Percentiles rank a stretch among this genome's conserved stretches.
phyloP scores from a whole-genome alignment of 805 yeast genomes.

The Starmerella sp. region DNA sequence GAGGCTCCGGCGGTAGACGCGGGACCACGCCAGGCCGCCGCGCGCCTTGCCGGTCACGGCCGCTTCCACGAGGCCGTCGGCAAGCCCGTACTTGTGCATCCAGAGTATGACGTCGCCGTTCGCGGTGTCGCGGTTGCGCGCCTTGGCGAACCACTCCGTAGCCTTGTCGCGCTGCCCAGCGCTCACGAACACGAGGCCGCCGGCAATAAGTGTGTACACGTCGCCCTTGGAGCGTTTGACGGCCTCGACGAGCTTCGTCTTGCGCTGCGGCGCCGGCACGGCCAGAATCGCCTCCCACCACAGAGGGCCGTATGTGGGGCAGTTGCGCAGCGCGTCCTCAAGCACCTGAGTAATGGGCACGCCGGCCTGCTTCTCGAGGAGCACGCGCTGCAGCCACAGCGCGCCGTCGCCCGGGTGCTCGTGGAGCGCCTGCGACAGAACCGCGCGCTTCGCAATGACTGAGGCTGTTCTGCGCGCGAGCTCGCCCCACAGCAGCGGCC shows the following conservation, averaged over 20 bases:
- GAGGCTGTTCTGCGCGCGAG: not conserved
- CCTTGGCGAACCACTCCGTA: constrained; percentile 61
- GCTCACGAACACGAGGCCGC: constrained; percentile 58
- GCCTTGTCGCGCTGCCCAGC: constrained; percentile 57
- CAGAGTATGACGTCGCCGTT: constrained; percentile 75
- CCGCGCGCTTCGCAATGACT: constrained; percentile 9
- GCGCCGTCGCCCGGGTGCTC: constrained; percentile 5
- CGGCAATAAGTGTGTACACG: constrained; percentile 44
- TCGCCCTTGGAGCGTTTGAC: constrained; percentile 53
- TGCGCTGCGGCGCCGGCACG: constrained; percentile 38
- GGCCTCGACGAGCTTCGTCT: constrained; percentile 57
- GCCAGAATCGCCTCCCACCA: constrained; percentile 53
- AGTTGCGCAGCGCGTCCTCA: constrained; percentile 45
- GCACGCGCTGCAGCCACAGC: constrained; percentile 13
- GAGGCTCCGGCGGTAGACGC: not conserved
- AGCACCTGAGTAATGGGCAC: constrained; percentile 30
- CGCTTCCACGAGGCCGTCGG: constrained; percentile 22
- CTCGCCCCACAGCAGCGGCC: not conserved
- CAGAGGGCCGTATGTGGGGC: constrained; percentile 48
- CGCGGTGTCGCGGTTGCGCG: constrained; percentile 42
- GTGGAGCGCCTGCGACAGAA: constrained; percentile 7
- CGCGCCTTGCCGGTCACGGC: not conserved
- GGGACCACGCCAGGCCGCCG: not conserved
- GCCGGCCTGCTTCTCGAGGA: not conserved
- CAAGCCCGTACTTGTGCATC: constrained; percentile 37